phyloP scores from a whole-genome alignment of 1,139 yeast genomes.

The Diutina mesorugosa region DNA sequence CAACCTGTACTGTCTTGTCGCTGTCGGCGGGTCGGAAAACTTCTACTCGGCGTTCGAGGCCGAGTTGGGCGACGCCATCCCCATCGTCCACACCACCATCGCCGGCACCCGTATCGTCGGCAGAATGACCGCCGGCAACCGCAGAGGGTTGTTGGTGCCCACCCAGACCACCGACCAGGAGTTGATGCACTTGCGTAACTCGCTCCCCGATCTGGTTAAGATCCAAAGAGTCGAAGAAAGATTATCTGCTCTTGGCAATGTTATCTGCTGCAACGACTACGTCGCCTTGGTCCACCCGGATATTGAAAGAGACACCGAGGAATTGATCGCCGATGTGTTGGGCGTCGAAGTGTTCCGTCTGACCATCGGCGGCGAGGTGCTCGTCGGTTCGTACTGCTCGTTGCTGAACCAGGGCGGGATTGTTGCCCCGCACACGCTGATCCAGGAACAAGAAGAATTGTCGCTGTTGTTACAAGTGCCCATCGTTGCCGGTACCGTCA shows the following conservation, averaged over 20 bases:
- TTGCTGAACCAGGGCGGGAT: constrained; percentile 96
- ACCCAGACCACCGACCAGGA: constrained; percentile 99
- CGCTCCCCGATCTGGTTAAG: constrained; percentile 91
- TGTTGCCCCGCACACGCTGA: constrained; percentile 94
- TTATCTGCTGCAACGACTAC: constrained; percentile 96
- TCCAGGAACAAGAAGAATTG: constrained; percentile 96
- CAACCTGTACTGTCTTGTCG: constrained; percentile 90
- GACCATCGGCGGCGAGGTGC: constrained; percentile 94
- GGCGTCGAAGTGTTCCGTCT: constrained; percentile 99
- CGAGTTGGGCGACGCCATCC: constrained; percentile 90
- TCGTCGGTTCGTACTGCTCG: constrained; percentile 93
- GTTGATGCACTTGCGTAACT: constrained; percentile 91
- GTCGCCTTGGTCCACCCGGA: constrained; percentile 99
- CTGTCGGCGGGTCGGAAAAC: constrained; percentile 97
- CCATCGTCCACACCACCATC: constrained; percentile 92
- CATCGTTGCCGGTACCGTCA: constrained; percentile 95
- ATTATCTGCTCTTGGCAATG: constrained; percentile 92
- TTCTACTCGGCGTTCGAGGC: constrained; percentile 97
- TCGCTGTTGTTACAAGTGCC: constrained; percentile 95
- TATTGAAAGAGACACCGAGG: constrained; percentile 98
- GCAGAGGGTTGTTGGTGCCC: constrained; percentile 94
- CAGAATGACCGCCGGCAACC: constrained; percentile 97
- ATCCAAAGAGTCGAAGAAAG: constrained; percentile 98
- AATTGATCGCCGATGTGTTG: constrained; percentile 93
- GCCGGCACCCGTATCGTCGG: constrained; percentile 98